These are phyloP conservation scores for Porphyrellus cyaneotinctus DNA, from an alignment of 768 basidiomycete genomes.

Conservation along the genomic window DNA sequence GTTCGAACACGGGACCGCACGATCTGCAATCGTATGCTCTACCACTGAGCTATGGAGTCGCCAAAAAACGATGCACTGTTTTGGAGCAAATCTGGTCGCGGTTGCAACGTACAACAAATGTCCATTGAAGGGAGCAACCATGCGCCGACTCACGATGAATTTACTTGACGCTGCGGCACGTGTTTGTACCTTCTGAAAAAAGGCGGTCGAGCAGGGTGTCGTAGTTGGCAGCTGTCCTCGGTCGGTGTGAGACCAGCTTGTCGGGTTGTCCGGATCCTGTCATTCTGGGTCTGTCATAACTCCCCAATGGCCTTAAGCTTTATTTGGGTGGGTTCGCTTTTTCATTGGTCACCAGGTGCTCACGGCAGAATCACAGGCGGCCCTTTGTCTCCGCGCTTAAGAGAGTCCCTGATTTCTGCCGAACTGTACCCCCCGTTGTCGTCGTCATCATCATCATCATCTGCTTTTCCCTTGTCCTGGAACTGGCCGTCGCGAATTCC, in stretches of 20 bases:
- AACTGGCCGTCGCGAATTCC: background rate
- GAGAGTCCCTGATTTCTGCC: background rate
- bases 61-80: too few relatives aligned
- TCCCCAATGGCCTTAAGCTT: background rate
- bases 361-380: background rate
- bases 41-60: conserved; percentile 43
- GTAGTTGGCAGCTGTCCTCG: background rate
- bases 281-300: background rate
- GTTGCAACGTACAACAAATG: too few relatives aligned
- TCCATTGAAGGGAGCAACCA: too few relatives aligned
- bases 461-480: background rate
- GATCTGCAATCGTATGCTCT: conserved; percentile 61
- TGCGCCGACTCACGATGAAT: too few relatives aligned
- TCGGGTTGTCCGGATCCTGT: background rate
- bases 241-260: background rate
- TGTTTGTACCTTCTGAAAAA: too few relatives aligned
- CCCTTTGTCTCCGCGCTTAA: background rate
- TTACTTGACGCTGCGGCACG: too few relatives aligned
- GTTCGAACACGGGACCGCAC: conserved; percentile 55
- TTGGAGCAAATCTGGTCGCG: too few relatives aligned
- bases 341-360: background rate
- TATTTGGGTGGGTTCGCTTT: conserved; percentile 8
- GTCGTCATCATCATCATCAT: too few relatives aligned
- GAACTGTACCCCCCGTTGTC: background rate
- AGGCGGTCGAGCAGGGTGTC: too few relatives aligned